Base-by-base conservation (phyloP, 208 protist species). In the Naegleria lovaniensis region DNA sequence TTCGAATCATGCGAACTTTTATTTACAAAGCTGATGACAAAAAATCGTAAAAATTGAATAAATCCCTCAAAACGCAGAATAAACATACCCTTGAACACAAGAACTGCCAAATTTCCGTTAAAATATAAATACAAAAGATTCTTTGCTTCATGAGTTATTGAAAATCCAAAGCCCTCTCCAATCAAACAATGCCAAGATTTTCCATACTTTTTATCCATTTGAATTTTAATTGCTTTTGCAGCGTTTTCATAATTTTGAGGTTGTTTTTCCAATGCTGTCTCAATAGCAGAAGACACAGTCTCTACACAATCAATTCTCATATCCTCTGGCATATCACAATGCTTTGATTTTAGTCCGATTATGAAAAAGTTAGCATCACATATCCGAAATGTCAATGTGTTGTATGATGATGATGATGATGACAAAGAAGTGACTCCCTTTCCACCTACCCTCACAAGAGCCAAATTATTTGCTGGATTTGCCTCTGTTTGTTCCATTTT, bases 131-230 rank as follows among this genome's bases (percentile, higher is more conserved):
- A 98, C 93, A 98, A 95, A 7, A 98, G 93, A 59, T 98, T 96
- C 92, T 98, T 98, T 93, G 97, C 94, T 92, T 98, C 96, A 89
- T 98, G 97, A 19, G 95, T 97, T 67, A 98, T 97, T 90, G 97
- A 95, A 91, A 98, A 98, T 7, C 96, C 96, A 86, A 97, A 98
- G 22, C 97, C 97, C 90, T 98, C 95, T 16, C 97, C 97, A 76
- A 98, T 98, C n/a, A 98, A 94, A 67, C 96, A 97, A 90, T 98
- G 95, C 97, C 97, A 98, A 5, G 94, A 96, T 15, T 95, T 92
- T 41, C 97, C 97, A 91, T 96, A 98, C 92, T 98, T 98, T 91
- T 98, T 98, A 92, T 98, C 97, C 96, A 98, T 98, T 89, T 96
- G 94, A 91, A 97, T 97, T 91, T 98, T 98, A 25, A 97, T 94